Percentiles rank a stretch among this genome's conserved stretches.
phyloP scores from a whole-genome alignment of 2,329 filamentous ascomycete genomes.

The Sporothrix schenckii region DNA sequence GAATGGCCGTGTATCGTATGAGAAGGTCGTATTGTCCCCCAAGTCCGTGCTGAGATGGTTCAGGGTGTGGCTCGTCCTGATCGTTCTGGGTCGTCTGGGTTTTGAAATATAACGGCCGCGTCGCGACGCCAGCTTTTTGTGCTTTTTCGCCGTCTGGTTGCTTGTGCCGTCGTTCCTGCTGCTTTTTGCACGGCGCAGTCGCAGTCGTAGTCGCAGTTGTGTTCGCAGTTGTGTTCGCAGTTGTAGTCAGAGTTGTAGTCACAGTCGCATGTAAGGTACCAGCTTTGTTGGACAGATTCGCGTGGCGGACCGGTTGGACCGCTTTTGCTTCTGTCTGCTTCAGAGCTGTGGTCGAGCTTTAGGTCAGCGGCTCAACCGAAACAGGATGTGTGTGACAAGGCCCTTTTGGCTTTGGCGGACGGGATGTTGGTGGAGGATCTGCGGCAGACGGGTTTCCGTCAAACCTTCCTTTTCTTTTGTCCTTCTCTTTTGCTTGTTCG shows the following conservation, averaged over 20 bases:
- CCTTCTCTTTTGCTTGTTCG: not conserved
- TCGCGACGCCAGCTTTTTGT: not conserved
- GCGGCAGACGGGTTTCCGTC: conserved; percentile 28
- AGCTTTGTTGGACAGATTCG: conserved; percentile 21
- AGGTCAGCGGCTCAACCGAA: conserved; percentile 39
- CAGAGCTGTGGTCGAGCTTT: conserved; percentile 19
- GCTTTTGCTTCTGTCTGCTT: conserved; percentile 22
- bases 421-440: conserved; percentile 32
- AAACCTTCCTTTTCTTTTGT: conserved; percentile 3
- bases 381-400: conserved; percentile 36
- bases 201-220: not conserved
- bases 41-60: not conserved
- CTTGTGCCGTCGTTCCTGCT: not conserved
- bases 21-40: conserved; percentile 22
- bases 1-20: conserved; percentile 9
- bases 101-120: conserved; percentile 13
- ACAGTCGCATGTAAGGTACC: conserved; percentile 2
- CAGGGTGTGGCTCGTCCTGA: not conserved
- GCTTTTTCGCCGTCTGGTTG: too few species aligned
- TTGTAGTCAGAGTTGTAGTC: not conserved
- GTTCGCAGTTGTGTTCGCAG: too few species aligned
- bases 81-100: not conserved
- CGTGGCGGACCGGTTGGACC: conserved; percentile 27
- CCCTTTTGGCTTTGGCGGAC: conserved; percentile 5
- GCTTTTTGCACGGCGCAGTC: not conserved